Percentiles rank a stretch among this genome's conserved stretches.
phyloP scores from a whole-genome alignment of 306 rosid species.

The Vicia sativa region DNA sequence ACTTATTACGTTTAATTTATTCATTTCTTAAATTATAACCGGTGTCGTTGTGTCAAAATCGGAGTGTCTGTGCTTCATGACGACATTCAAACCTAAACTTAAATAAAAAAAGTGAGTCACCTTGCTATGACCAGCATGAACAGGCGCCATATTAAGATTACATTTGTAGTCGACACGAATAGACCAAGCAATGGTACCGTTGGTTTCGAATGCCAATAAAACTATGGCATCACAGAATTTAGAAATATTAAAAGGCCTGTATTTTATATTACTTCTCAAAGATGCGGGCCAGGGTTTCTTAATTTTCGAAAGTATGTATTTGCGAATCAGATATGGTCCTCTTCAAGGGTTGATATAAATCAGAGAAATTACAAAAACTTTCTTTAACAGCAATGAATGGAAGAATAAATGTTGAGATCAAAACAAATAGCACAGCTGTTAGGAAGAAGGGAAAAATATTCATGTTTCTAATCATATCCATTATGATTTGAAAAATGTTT shows the following conservation, averaged over 20 bases:
- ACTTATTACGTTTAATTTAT: too few species aligned
- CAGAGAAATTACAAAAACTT: constrained; percentile 17
- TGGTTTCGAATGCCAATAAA: constrained; percentile 44
- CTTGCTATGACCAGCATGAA: constrained; percentile 66
- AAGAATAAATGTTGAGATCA: constrained; percentile 1
- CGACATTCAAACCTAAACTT: background rate
- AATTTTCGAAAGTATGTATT: constrained; percentile 8
- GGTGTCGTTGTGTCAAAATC: too few species aligned
- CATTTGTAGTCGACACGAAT: constrained; percentile 60
- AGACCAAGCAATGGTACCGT: constrained; percentile 69
- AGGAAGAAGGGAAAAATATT: background rate
- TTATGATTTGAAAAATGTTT: background rate
- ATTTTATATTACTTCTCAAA: constrained; percentile 15
- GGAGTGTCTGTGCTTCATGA: too few species aligned
- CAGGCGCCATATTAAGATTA: constrained; percentile 47
- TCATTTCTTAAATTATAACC: too few species aligned
- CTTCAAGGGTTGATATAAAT: background rate
- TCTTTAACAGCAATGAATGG: constrained; percentile 11
- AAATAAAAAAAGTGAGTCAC: constrained; percentile 35
- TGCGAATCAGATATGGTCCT: constrained; percentile 14
- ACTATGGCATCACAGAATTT: background rate
- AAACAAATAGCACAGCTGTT: background rate
- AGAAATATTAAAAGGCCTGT: constrained; percentile 2
- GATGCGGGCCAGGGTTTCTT: constrained; percentile 11
- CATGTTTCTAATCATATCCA: background rate